A percentile compares a stretch with the other conserved stretches of the same genome.
Evolutionary conservation across 2,329 filamentous ascomycete genomes (phyloP).

Genomic region (Penicillium sp.): DNA sequence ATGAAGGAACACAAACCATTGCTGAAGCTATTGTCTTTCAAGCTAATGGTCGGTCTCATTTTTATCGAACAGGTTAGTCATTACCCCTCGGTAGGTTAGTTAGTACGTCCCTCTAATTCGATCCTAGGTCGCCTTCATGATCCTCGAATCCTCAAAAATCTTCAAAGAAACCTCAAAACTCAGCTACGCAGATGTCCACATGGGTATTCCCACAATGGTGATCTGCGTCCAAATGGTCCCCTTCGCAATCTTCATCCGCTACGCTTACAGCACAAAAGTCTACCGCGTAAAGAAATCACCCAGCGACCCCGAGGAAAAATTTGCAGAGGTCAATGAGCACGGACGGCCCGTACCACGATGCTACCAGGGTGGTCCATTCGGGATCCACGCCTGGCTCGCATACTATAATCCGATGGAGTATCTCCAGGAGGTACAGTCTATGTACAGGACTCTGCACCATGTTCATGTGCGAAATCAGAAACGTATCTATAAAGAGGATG

Average conservation of each 20-base stretch:
- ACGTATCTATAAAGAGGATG: not conserved
- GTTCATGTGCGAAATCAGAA: not conserved
- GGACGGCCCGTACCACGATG: not conserved
- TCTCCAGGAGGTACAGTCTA: conserved; percentile 8
- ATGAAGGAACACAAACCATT: conserved; percentile 31
- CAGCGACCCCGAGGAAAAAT: not conserved
- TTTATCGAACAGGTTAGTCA: conserved; percentile 30
- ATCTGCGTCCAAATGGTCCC: conserved; percentile 34
- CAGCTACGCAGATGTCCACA: conserved; percentile 32
- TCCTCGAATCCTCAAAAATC: conserved; percentile 23
- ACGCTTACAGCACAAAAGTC: conserved; percentile 27
- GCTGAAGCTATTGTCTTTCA: conserved; percentile 36
- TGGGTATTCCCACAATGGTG: conserved; percentile 31
- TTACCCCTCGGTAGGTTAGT: not conserved
- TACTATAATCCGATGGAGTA: conserved; percentile 10
- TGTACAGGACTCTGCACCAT: conserved; percentile 5
- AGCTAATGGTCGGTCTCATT: conserved; percentile 33
- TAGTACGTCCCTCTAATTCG: not conserved
- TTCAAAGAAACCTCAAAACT: conserved; percentile 25
- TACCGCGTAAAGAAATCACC: conserved; percentile 14
- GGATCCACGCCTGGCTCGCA: conserved; percentile 11
- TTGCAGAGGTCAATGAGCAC: not conserved
- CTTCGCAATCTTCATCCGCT: conserved; percentile 33
- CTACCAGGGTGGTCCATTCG: conserved; percentile 15
- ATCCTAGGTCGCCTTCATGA: conserved; percentile 31